phyloP scores from a whole-genome alignment of 371 early-diverging fungal genomes.

The Actinomortierella ambigua region DNA sequence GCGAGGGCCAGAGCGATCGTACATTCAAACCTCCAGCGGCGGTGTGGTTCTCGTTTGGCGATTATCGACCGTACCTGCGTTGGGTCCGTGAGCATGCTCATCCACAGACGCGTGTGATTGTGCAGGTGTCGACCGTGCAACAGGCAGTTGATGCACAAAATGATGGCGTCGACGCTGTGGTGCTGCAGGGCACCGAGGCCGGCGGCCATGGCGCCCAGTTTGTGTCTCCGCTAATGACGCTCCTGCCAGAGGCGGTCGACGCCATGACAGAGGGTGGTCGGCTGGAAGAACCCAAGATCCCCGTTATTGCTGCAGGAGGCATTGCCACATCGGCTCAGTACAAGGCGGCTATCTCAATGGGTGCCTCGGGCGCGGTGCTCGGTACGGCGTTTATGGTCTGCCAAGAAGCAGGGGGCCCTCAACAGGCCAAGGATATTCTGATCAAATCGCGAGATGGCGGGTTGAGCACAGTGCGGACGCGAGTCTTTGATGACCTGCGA shows the following conservation, averaged over 20 bases:
- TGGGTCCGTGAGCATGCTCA: conserved; percentile 29
- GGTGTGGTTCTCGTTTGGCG: conserved; percentile 52
- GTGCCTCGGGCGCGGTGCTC: conserved; percentile 61
- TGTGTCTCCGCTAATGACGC: conserved; percentile 22
- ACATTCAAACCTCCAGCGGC: conserved; percentile 38
- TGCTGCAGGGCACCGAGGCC: conserved; percentile 49
- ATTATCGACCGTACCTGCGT: conserved; percentile 39
- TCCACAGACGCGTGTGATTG: conserved; percentile 35
- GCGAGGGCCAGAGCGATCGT: conserved; percentile 10
- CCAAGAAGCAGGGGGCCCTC: conserved; percentile 23
- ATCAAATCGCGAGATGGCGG: conserved; percentile 32
- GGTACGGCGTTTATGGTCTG: conserved; percentile 47
- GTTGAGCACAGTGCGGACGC: conserved; percentile 29
- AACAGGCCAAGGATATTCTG: conserved; percentile 28
- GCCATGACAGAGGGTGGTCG: conserved; percentile 11
- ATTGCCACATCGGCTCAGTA: conserved; percentile 76
- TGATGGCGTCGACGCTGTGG: conserved; percentile 45
- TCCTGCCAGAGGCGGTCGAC: conserved; percentile 35
- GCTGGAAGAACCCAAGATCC: conserved; percentile 25
- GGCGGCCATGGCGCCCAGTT: conserved; percentile 51
- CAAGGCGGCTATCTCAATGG: conserved; percentile 73
- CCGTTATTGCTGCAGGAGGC: conserved; percentile 83
- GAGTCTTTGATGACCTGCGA: conserved; percentile 45
- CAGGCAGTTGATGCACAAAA: conserved; percentile 45
- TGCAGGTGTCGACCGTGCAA: conserved; percentile 46